Evolutionary conservation across 1,284 basidiomycete species (phyloP).

Genomic region (Trametes hirsuta): DNA sequence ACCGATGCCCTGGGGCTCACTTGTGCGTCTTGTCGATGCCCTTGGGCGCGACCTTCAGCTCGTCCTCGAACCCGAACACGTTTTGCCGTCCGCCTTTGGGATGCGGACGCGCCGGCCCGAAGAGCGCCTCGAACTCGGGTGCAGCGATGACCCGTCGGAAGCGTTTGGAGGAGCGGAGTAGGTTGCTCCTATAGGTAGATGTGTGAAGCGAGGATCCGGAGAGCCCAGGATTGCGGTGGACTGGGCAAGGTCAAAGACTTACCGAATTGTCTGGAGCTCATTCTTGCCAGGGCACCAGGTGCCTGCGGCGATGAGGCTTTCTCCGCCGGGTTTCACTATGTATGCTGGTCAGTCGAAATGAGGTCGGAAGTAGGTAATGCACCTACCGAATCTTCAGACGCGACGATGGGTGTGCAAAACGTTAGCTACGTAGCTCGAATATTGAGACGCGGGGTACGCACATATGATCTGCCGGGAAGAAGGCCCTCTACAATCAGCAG

Average conservation of each 20-base stretch:
- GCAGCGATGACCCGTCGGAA: slow-evolving; percentile 69
- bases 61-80: slow-evolving; percentile 82
- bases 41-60: slow-evolving; percentile 86
- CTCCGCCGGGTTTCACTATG: slow-evolving; percentile 69
- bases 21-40: slow-evolving; percentile 82
- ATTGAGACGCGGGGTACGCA: slow-evolving; percentile 16
- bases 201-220: background rate
- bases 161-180: slow-evolving; percentile 62
- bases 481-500: too few species aligned
- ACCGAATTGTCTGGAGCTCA: slow-evolving; percentile 78
- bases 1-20: slow-evolving; percentile 39
- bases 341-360: background rate
- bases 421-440: too few species aligned
- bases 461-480: slow-evolving; percentile 43
- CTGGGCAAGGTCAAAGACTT: slow-evolving; percentile 14
- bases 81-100: slow-evolving; percentile 66
- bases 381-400: too few species aligned
- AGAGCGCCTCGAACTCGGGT: slow-evolving; percentile 70
- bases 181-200: slow-evolving; percentile 53
- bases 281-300: slow-evolving; percentile 84
- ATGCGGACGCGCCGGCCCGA: slow-evolving; percentile 69
- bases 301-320: slow-evolving; percentile 79
- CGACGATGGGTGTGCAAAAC: too few species aligned
- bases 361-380: background rate
- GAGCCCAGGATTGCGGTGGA: background rate